These are phyloP conservation scores for Choiromyces venosus DNA, from an alignment of 495 filamentous ascomycete genomes.

Conservation along the genomic window DNA sequence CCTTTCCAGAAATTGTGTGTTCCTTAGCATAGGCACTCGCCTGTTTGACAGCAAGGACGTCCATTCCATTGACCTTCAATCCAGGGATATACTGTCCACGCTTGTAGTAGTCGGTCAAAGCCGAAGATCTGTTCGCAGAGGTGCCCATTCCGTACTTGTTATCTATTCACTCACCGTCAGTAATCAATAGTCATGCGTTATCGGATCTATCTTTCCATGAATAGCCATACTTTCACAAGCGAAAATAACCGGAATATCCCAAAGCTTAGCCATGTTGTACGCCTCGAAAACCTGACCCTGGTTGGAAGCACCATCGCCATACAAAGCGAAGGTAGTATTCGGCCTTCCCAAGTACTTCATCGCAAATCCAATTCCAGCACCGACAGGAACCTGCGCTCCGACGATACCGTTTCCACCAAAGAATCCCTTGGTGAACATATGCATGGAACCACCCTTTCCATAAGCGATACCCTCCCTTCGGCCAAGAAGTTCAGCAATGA, in stretches of 20 bases:
- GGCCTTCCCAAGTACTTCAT: conserved; percentile 84
- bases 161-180: conserved; percentile 54
- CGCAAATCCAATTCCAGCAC: conserved; percentile 92
- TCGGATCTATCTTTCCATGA: background rate
- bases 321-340: conserved; percentile 81
- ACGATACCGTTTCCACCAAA: conserved; percentile 99
- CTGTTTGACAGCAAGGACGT: conserved; percentile 95
- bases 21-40: conserved; percentile 88
- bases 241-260: conserved; percentile 91
- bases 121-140: conserved; percentile 84
- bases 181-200: background rate
- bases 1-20: conserved; percentile 71
- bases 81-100: conserved; percentile 99
- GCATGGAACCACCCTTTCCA: conserved; percentile 98
- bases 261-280: conserved; percentile 99
- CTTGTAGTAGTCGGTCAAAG: conserved; percentile 99
- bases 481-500: conserved; percentile 94
- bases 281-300: conserved; percentile 99
- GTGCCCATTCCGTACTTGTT: conserved; percentile 99
- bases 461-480: conserved; percentile 93
- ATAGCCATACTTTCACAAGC: conserved; percentile 85
- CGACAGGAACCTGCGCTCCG: conserved; percentile 95
- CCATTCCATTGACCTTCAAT: conserved; percentile 99
- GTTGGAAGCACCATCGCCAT: conserved; percentile 96
- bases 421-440: conserved; percentile 98